Evolutionary conservation across 805 yeast genomes (phyloP), one percentile per base, ranked within the genome.

Genomic region (Wickerhamiella vanderwaltii): DNA sequence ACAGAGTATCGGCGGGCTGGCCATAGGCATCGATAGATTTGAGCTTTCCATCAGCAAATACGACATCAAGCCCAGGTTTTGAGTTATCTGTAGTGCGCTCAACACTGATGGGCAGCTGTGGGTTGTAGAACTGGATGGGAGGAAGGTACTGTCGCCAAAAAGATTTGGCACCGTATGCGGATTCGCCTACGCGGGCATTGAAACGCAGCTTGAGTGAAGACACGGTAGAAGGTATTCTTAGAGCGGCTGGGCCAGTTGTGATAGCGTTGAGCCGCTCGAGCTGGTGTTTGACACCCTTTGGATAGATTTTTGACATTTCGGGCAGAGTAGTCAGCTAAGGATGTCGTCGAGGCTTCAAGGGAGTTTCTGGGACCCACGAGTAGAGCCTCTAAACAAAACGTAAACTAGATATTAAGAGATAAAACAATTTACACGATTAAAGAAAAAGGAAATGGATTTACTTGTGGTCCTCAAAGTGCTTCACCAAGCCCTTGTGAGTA

Each of bases 51-150:
- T 66, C 61, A 11, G 51, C 48, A 36, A 61, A 64, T 41, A 57
- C 54, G 12, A 74, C 59, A 19, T 61, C 65, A 18, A 77, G 52
- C 36, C 63, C 2, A 78, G 79, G 29, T 61, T 58, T 52, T 38
- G 63, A 61, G 35, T 71, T 72, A 15, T 68, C 71, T 37, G 61
- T 63, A 18, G 80, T 66, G 50, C 86, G 66, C 11, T 69, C 63
- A 26, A 84, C 78, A 18, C 69, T 66, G 43, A 84, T 74, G 18
- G 73, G 69, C 20, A 81, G 54, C 33, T 65, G 63, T n/a, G 88
- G 87, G 59, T 86, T 86, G 63, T 84, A 87, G 59, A 81, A 86
- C 57, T 75, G 77, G 48, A 86, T 67, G 5, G 86, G 75, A 19
- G 91, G 93, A 44, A 86, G 64, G 60, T 75, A 71, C 39, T 67